Evolutionary conservation across 83 land plant genomes (phyloP), one percentile per base, ranked within the genome.

Genomic region (Thuja plicata): DNA sequence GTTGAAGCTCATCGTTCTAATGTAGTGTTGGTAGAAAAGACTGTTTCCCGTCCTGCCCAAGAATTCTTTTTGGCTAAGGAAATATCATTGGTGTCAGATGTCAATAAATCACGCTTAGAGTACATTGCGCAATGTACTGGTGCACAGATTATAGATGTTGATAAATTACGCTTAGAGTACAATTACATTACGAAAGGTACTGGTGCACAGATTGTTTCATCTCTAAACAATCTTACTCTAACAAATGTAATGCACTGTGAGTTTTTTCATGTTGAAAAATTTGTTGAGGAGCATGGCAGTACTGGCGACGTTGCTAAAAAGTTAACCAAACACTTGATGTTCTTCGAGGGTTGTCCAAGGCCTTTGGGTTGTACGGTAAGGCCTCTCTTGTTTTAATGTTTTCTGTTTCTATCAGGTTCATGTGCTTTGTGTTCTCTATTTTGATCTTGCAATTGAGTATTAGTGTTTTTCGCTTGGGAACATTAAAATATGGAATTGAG

Each of bases 301-400:
- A 88, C 90, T 45, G 91, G 89, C 37, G 95, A 94, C 66, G 86
- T 60, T 15, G 90, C 91, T 60, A 95, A 91, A 85, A 94, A 91
- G 48, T 89, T 89, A 30, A 89, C 90, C 32, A 97, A 96, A 88
- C 93, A 93, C 1, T 90, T 97, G 87, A 96, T 96, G 99, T 96
- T 90, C 85, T 96, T 97, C 93, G 99, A 97, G 89, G 99, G 99
- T 8, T 97, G 99, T 86, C 96, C 98, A 50, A 95, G 91, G 90
- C 98, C 97, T 84, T 89, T 97, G 83, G 98, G 98, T 38, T 97
- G 98, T 93, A 97, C 99, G 94, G 98, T 97, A 95, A 57, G 90
- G 27, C 50, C 13, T 85, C 79, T 90, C 16, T n/a, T 62, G 50
- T 86, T 85, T 85, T 0, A 15, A 9, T 35, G 45, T 86, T 15